phyloP scores from a whole-genome alignment of 345 rosid species.

The Hibiscus mutabilis region DNA sequence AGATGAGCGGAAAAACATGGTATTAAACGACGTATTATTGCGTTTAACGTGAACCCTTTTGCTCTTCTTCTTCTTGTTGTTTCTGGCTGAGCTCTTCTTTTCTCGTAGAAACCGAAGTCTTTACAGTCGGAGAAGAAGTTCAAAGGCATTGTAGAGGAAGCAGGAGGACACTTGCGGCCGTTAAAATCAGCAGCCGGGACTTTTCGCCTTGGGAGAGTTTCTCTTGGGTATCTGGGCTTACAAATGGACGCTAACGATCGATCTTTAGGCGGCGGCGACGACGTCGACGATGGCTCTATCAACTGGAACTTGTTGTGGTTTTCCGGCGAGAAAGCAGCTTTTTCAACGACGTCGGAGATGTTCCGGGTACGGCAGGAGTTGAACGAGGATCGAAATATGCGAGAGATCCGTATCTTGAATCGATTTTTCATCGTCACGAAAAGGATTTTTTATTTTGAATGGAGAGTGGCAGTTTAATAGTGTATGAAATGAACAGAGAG shows the following conservation, averaged over 20 bases:
- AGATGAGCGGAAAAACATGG: constrained; percentile 36
- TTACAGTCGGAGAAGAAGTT: constrained; percentile 19
- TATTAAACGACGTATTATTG: constrained; percentile 13
- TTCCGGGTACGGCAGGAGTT: constrained; percentile 51
- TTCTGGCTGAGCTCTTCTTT: constrained; percentile 17
- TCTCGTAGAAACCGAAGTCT: constrained; percentile 24
- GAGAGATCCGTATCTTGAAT: constrained; percentile 52
- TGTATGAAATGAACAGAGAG: neutral
- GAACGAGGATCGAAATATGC: constrained; percentile 55
- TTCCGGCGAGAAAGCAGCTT: constrained; percentile 23
- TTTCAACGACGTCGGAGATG: constrained; percentile 51
- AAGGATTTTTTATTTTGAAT: neutral
- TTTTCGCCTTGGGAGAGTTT: too few species aligned
- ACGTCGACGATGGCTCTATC: constrained; percentile 13
- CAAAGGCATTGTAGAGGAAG: constrained; percentile 31
- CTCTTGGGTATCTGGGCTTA: constrained; percentile 24
- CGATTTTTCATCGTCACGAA: constrained; percentile 44
- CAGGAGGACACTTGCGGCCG: constrained; percentile 32
- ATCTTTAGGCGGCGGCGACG: constrained; percentile 15
- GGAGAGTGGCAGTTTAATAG: neutral
- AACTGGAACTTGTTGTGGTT: constrained; percentile 5
- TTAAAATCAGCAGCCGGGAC: neutral
- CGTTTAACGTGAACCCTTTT: constrained; percentile 1
- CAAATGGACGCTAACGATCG: constrained; percentile 35
- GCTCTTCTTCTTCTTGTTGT: constrained; percentile 10